Conservation (phyloP, 768 basidiomycete genomes). For the Pisolithus orientalis region DNA sequence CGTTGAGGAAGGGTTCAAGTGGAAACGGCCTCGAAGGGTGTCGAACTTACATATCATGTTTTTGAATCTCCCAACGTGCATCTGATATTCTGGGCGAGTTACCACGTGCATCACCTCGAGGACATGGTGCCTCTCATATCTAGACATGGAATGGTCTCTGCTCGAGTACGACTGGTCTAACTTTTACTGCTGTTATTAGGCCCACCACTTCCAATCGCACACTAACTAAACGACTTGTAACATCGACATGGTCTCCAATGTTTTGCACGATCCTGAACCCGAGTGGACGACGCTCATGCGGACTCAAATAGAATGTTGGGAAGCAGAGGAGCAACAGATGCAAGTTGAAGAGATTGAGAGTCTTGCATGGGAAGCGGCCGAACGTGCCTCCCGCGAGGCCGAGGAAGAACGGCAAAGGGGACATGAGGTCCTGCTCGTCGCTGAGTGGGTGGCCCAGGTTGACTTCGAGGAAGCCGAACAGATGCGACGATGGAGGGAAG, state of each 20-base stretch:
- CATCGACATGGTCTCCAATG: constrained; percentile 19
- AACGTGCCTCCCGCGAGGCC: constrained; percentile 16
- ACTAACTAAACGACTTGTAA: not conserved
- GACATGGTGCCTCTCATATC: too few species aligned
- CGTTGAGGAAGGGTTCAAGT: too few species aligned
- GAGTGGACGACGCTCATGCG: constrained; percentile 14
- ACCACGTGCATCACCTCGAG: too few species aligned
- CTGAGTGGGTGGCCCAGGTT: constrained; percentile 18
- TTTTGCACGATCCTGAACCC: constrained; percentile 19
- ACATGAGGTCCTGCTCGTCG: constrained; percentile 11
- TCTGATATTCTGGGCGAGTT: too few species aligned
- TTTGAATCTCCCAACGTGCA: too few species aligned
- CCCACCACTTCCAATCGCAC: not conserved
- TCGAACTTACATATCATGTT: too few species aligned
- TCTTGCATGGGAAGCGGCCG: constrained; percentile 15
- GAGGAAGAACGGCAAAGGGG: constrained; percentile 15
- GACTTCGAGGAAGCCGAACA: constrained; percentile 20
- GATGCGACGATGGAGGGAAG: constrained; percentile 14
- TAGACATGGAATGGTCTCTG: too few species aligned
- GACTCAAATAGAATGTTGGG: constrained; percentile 7
- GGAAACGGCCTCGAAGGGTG: too few species aligned
- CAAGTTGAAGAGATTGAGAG: constrained; percentile 15
- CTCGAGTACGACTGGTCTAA: too few species aligned
- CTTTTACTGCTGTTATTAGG: too few species aligned
- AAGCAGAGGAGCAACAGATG: constrained; percentile 15